Conservation (phyloP, 108 stramenopile species). For the Nitzschia palea region DNA sequence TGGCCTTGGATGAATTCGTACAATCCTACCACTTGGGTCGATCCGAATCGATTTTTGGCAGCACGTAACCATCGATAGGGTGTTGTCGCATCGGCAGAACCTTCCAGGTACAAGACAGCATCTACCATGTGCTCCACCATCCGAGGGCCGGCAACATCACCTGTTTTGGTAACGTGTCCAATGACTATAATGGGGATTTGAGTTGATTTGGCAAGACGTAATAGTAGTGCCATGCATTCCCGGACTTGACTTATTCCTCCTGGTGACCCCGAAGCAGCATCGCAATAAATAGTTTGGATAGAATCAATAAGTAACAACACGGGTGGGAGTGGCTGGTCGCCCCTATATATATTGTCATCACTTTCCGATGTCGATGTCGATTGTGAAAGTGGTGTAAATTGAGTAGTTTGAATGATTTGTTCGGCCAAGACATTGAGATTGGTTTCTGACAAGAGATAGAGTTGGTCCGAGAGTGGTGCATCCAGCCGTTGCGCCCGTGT, state of each 20-base stretch:
- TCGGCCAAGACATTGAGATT: constrained; percentile 67
- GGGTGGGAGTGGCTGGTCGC: constrained; percentile 34
- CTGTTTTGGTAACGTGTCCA: constrained; percentile 94
- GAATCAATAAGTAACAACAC: constrained; percentile 85
- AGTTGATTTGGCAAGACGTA: constrained; percentile 89
- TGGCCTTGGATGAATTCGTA: constrained; percentile 82
- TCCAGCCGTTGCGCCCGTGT: constrained; percentile 76
- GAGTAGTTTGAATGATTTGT: constrained; percentile 40
- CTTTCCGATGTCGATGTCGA: too few species aligned
- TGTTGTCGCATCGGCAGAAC: constrained; percentile 11
- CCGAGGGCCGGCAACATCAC: constrained; percentile 92
- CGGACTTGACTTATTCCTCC: constrained; percentile 90
- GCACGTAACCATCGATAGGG: constrained; percentile 76
- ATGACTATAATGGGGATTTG: constrained; percentile 87
- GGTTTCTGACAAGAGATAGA: constrained; percentile 67
- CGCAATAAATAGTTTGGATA: constrained; percentile 92
- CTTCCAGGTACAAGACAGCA: constrained; percentile 88
- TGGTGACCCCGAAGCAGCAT: constrained; percentile 60
- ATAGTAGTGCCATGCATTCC: constrained; percentile 80
- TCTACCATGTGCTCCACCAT: constrained; percentile 98
- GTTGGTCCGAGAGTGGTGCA: constrained; percentile 38
- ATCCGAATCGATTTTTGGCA: constrained; percentile 91
- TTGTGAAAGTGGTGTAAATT: too few species aligned
- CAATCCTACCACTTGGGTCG: constrained; percentile 84
- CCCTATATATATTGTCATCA: constrained; percentile 1